Percentiles rank a stretch among this genome's conserved stretches.
Evolutionary conservation across 495 filamentous ascomycete species (phyloP).

Genomic region (Xylaria longipes): DNA sequence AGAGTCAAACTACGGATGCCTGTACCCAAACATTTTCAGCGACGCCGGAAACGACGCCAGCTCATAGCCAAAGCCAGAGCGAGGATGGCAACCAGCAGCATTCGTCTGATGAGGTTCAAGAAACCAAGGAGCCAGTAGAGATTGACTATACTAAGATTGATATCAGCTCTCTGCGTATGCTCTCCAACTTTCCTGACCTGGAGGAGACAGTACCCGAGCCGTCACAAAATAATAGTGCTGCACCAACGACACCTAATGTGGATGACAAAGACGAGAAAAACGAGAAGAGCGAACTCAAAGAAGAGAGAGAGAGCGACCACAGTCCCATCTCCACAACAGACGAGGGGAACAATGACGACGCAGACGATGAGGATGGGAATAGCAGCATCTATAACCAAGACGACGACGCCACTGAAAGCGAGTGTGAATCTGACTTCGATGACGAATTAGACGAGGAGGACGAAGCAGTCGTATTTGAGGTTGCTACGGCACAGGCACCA

Average conservation of each 20-base stretch:
- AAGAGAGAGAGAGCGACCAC: slow-evolving; percentile 41
- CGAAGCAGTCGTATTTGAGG: slow-evolving; percentile 59
- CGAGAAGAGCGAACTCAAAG: slow-evolving; percentile 39
- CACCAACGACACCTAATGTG: slow-evolving; percentile 30
- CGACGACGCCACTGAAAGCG: slow-evolving; percentile 53
- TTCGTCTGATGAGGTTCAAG: slow-evolving; percentile 43
- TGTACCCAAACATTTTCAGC: slow-evolving; percentile 60
- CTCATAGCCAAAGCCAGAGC: slow-evolving; percentile 52
- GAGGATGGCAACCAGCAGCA: slow-evolving; percentile 49
- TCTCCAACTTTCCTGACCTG: slow-evolving; percentile 40
- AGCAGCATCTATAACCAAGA: slow-evolving; percentile 41
- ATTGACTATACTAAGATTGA: slow-evolving; percentile 63
- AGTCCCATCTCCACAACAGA: slow-evolving; percentile 25
- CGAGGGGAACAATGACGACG: slow-evolving; percentile 1
- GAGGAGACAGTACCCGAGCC: slow-evolving; percentile 20
- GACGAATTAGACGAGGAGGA: slow-evolving; percentile 55
- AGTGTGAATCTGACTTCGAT: slow-evolving; percentile 50
- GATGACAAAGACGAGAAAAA: slow-evolving; percentile 37
- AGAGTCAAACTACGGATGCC: slow-evolving; percentile 66
- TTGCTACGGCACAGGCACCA: slow-evolving; percentile 54
- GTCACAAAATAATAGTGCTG: slow-evolving; percentile 3
- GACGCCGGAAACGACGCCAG: slow-evolving; percentile 54
- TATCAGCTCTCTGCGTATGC: slow-evolving; percentile 48
- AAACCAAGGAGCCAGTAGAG: slow-evolving; percentile 52
- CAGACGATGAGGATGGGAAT: slow-evolving; percentile 40